Percentiles rank a stretch among this genome's conserved stretches.
phyloP scores from a whole-genome alignment of 2,329 filamentous ascomycete species.

The Cytospora piceae region DNA sequence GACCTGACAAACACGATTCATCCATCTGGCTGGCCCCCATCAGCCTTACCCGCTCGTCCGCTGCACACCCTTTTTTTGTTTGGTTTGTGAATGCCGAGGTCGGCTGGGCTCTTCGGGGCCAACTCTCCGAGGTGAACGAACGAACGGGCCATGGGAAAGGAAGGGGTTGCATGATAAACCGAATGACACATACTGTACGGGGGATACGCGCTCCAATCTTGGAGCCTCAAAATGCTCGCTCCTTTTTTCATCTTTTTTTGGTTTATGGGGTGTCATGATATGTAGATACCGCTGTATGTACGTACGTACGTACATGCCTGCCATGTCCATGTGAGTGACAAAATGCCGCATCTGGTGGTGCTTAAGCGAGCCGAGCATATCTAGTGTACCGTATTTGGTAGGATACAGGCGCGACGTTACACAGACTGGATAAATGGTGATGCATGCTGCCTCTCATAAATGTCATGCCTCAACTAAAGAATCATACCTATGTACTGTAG shows the following conservation, averaged over 20 bases:
- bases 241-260: not conserved
- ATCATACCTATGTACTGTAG: no score
- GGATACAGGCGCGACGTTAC: not conserved
- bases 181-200: constrained; percentile 16
- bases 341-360: constrained; percentile 18
- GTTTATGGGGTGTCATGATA: not conserved
- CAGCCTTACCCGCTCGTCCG: constrained; percentile 28
- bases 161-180: constrained; percentile 12
- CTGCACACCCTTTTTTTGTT: not conserved
- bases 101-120: constrained; percentile 10
- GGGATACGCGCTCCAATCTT: constrained; percentile 9
- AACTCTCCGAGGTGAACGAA: not conserved
- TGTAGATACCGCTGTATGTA: not conserved
- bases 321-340: constrained; percentile 3
- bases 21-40: not conserved
- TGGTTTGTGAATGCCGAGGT: constrained; percentile 24
- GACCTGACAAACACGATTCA: constrained; percentile 19
- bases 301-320: no score
- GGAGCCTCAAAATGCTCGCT: constrained; percentile 4
- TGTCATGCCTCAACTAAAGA: no score
- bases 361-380: not conserved
- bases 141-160: not conserved
- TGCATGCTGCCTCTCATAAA: not conserved
- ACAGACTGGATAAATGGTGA: not conserved
- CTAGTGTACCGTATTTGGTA: not conserved